These are phyloP conservation scores for Mortierella sp. DNA, from an alignment of 371 early-diverging fungal genomes.

Conservation along the genomic window DNA sequence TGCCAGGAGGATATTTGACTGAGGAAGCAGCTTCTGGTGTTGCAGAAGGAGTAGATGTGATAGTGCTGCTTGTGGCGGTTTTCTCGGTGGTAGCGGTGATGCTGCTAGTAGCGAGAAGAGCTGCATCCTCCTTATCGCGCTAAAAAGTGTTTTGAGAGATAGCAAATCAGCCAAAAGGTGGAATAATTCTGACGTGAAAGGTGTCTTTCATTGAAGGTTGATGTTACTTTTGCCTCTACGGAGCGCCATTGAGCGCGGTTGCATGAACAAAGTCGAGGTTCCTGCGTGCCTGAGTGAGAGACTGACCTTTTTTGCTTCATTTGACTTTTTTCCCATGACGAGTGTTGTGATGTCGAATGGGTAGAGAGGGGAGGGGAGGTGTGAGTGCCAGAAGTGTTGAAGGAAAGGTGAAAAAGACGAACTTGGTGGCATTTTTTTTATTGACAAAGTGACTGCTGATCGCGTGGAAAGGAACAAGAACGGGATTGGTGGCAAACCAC, in stretches of 20 bases:
- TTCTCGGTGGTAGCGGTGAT: background rate
- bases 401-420: too few relatives aligned
- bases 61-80: background rate
- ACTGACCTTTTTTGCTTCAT: background rate
- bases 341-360: background rate
- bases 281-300: background rate
- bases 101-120: background rate
- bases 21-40: background rate
- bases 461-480: background rate
- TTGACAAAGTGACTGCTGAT: background rate
- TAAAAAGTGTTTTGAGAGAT: background rate
- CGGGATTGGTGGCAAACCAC: background rate
- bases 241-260: background rate
- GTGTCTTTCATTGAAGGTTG: background rate
- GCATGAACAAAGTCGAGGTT: background rate
- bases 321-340: background rate
- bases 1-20: background rate
- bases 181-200: background rate
- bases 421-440: background rate
- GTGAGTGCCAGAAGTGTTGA: background rate
- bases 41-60: background rate
- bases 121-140: conserved; percentile 2
- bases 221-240: background rate
- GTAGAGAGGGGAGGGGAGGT: background rate
- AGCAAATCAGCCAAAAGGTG: background rate